phyloP scores from a whole-genome alignment of 1,284 basidiomycete species.

The Earliella scabrosa region DNA sequence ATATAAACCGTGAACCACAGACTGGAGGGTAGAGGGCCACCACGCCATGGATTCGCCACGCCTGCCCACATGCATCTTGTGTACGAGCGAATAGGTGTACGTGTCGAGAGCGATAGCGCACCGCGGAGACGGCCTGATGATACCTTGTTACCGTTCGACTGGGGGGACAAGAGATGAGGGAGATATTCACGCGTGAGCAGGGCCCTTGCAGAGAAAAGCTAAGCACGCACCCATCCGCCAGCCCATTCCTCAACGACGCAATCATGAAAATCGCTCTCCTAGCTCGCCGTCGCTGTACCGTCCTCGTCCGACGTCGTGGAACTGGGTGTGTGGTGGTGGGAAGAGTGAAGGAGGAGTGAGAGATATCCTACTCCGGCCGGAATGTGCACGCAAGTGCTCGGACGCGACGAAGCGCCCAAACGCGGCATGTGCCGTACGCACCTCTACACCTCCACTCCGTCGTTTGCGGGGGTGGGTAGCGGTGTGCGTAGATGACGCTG shows the following conservation, averaged over 20 bases:
- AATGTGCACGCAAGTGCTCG: conserved; percentile 17
- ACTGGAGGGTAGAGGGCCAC: conserved; percentile 1
- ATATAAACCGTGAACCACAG: conserved; percentile 16
- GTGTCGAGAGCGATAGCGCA: conserved; percentile 16
- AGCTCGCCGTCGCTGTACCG: neutral
- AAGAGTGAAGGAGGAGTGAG: conserved; percentile 5
- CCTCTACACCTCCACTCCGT: too few species aligned
- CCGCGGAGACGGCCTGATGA: conserved; percentile 8
- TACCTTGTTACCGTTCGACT: conserved; percentile 26
- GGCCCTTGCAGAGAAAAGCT: neutral
- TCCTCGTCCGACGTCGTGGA: neutral
- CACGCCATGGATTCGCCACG: conserved; percentile 12
- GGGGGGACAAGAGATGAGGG: neutral
- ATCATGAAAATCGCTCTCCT: conserved; percentile 33
- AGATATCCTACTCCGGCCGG: conserved; percentile 8
- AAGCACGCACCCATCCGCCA: conserved; percentile 36
- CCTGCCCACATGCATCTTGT: conserved; percentile 1
- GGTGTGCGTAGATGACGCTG: too few species aligned
- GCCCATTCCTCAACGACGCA: conserved; percentile 37
- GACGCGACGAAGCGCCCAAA: conserved; percentile 10
- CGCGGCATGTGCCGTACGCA: too few species aligned
- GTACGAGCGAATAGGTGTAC: conserved; percentile 4
- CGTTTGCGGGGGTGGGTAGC: too few species aligned
- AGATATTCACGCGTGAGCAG: neutral
- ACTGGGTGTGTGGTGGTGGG: neutral